Evolutionary conservation across 2,329 filamentous ascomycete species (phyloP).

Genomic region (Trichothecium sympodiale): DNA sequence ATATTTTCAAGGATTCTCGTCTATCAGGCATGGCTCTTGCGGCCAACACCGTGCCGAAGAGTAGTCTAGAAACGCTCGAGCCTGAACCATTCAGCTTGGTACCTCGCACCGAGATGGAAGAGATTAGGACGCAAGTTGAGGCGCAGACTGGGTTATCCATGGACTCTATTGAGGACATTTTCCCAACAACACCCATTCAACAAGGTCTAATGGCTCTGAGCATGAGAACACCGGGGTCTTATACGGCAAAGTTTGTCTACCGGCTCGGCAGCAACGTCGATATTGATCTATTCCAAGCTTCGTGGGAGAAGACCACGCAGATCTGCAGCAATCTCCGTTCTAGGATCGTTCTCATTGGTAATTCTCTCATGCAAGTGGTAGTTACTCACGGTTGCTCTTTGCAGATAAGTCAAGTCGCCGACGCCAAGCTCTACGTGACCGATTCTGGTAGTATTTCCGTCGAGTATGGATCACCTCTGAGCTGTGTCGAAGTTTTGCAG

Average conservation of each 20-base stretch:
- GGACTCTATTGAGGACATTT: slow-evolving; percentile 28
- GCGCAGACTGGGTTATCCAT: not conserved
- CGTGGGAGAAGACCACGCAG: not conserved
- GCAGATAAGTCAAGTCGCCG: too few species aligned
- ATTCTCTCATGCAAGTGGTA: not conserved
- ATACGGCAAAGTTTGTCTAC: slow-evolving; percentile 1
- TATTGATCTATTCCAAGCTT: not conserved
- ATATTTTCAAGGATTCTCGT: slow-evolving; percentile 3
- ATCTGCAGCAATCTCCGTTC: slow-evolving; percentile 4
- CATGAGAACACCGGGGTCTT: slow-evolving; percentile 13
- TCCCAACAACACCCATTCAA: slow-evolving; percentile 36
- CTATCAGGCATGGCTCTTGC: too few species aligned
- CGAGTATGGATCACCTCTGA: not conserved
- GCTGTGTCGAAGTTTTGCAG: not conserved
- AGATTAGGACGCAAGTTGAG: too few species aligned
- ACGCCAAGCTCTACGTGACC: too few species aligned
- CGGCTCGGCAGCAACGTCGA: not conserved
- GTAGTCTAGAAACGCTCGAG: too few species aligned
- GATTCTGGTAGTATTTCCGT: too few species aligned
- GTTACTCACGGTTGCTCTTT: slow-evolving; percentile 4
- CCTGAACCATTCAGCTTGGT: too few species aligned
- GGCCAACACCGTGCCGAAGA: too few species aligned
- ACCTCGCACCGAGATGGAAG: too few species aligned
- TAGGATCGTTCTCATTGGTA: slow-evolving; percentile 4
- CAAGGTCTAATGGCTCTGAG: slow-evolving; percentile 36